phyloP scores from a whole-genome alignment of 1,139 yeast genomes.

The Kurtzmaniella natalensis region DNA sequence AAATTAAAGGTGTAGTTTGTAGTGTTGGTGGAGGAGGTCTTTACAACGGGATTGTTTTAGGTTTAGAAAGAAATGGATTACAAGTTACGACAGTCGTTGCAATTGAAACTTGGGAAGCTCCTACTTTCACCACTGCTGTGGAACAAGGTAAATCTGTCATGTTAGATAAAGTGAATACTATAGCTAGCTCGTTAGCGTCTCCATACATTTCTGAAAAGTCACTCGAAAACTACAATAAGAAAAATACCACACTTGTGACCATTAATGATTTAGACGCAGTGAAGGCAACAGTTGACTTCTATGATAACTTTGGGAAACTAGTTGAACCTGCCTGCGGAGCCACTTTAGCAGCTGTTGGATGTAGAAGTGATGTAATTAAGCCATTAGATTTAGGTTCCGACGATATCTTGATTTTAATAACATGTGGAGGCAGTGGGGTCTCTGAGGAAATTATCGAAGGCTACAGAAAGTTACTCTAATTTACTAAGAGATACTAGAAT shows the following conservation, averaged over 20 bases:
- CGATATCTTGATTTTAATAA: slow-evolving; percentile 33
- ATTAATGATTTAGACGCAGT: slow-evolving; percentile 37
- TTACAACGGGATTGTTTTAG: slow-evolving; percentile 34
- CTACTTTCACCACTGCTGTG: slow-evolving; percentile 32
- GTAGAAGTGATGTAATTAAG: slow-evolving; percentile 18
- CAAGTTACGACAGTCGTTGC: slow-evolving; percentile 23
- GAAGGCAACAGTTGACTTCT: slow-evolving; percentile 24
- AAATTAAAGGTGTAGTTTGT: slow-evolving; percentile 33
- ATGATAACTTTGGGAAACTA: slow-evolving; percentile 16
- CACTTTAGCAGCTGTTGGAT: slow-evolving; percentile 24
- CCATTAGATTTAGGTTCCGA: slow-evolving; percentile 19
- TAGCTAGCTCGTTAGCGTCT: slow-evolving; percentile 40
- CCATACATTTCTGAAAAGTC: slow-evolving; percentile 31
- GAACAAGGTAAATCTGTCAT: slow-evolving; percentile 23
- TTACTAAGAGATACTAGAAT: background rate
- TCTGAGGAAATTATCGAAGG: slow-evolving; percentile 16
- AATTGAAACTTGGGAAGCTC: slow-evolving; percentile 38
- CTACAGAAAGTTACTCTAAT: slow-evolving; percentile 10
- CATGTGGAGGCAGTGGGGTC: slow-evolving; percentile 39
- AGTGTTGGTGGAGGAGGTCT: slow-evolving; percentile 44
- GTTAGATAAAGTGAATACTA: slow-evolving; percentile 25
- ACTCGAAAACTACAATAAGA: slow-evolving; percentile 20
- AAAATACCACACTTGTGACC: slow-evolving; percentile 19
- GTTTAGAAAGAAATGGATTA: slow-evolving; percentile 19
- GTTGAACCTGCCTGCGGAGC: slow-evolving; percentile 47